phyloP scores from a whole-genome alignment of 768 basidiomycete genomes.

The Calocera cornea region DNA sequence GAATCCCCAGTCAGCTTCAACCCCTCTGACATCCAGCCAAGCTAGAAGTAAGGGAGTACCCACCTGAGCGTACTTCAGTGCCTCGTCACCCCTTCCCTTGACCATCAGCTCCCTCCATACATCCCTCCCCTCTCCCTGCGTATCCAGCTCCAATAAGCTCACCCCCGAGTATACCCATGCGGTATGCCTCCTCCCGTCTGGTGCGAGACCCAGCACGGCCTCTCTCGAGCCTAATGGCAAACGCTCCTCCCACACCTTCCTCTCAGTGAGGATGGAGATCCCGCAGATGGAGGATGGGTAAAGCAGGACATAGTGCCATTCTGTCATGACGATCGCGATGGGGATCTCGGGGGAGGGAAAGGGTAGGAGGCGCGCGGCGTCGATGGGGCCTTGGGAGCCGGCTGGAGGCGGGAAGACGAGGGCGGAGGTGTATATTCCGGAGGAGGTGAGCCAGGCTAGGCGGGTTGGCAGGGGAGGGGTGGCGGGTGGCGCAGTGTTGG shows the following conservation, averaged over 20 bases:
- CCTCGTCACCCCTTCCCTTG: constrained; percentile 61
- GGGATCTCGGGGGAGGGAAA: constrained; percentile 56
- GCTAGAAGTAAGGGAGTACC: constrained; percentile 13
- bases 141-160: constrained; percentile 74
- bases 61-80: constrained; percentile 73
- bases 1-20: neutral
- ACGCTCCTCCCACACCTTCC: constrained; percentile 67
- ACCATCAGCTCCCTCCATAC: constrained; percentile 87
- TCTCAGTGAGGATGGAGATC: constrained; percentile 67
- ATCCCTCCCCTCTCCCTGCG: constrained; percentile 80
- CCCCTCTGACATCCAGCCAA: neutral
- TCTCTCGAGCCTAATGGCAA: constrained; percentile 73
- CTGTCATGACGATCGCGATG: constrained; percentile 66
- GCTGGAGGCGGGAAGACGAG: constrained; percentile 47
- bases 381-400: constrained; percentile 58
- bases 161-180: constrained; percentile 90
- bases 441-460: constrained; percentile 33
- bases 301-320: constrained; percentile 82
- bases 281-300: constrained; percentile 67
- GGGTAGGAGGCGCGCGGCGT: constrained; percentile 63
- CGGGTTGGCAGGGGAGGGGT: constrained; percentile 4
- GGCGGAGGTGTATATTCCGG: constrained; percentile 76
- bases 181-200: constrained; percentile 77
- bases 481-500: neutral
- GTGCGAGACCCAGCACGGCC: constrained; percentile 53